Percentiles rank a stretch among this genome's conserved stretches.
phyloP scores from a whole-genome alignment of 2,329 filamentous ascomycete genomes.

The Colletotrichum spinosum region DNA sequence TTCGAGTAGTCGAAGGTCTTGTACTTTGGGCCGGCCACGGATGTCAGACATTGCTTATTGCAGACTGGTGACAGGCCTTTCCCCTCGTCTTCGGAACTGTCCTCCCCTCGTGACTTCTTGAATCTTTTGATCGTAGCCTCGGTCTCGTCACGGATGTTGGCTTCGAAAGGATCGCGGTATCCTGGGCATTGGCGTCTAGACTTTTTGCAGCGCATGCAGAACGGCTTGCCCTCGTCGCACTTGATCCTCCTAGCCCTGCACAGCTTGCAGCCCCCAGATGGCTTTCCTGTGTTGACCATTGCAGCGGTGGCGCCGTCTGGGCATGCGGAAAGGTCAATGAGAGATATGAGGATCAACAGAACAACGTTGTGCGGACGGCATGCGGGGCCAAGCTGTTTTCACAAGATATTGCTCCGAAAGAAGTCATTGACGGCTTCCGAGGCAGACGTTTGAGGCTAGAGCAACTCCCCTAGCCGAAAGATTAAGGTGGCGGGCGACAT shows the following conservation, averaged over 20 bases:
- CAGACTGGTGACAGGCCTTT: constrained; percentile 22
- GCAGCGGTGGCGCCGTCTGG: neutral
- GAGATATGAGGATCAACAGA: too few relatives aligned
- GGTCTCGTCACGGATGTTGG: constrained; percentile 43
- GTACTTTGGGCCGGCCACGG: constrained; percentile 30
- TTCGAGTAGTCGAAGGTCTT: constrained; percentile 35
- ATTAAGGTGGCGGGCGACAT: constrained; percentile 2
- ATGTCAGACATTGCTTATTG: constrained; percentile 32
- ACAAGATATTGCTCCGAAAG: constrained; percentile 5
- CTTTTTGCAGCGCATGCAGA: constrained; percentile 42
- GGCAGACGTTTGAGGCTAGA: neutral
- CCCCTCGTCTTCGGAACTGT: constrained; percentile 28
- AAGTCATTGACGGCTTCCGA: constrained; percentile 13
- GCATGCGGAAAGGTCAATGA: too few relatives aligned
- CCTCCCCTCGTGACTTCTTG: constrained; percentile 36
- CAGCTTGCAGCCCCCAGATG: constrained; percentile 42
- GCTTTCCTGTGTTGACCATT: constrained; percentile 44
- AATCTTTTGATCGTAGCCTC: constrained; percentile 41
- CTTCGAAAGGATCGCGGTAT: constrained; percentile 42
- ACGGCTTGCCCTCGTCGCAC: constrained; percentile 42
- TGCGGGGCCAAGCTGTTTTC: constrained; percentile 28
- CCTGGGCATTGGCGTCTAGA: constrained; percentile 42
- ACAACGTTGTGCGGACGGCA: neutral
- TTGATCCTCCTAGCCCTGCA: constrained; percentile 41
- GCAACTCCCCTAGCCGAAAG: neutral